A percentile compares a stretch with the other conserved stretches of the same genome.
Conservation (phyloP, 2,329 filamentous ascomycete species). For the Zymoseptoria passerinii region DNA sequence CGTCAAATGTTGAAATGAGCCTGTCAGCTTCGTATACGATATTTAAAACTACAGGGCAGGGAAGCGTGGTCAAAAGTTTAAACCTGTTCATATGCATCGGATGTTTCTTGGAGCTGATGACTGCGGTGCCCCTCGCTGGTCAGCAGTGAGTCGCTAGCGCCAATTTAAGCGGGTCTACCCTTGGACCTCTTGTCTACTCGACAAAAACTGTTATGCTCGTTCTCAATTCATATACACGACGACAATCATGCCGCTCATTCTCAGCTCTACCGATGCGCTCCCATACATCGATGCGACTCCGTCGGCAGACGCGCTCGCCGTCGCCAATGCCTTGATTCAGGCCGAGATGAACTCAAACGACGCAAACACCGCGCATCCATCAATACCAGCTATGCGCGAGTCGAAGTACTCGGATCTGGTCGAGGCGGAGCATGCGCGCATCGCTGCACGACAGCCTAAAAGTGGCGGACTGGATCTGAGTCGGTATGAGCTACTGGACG, state of each 20-base stretch:
- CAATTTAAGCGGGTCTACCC: not conserved
- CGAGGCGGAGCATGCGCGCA: conserved; percentile 58
- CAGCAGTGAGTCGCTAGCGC: not conserved
- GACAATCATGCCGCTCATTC: conserved; percentile 54
- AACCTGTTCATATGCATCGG: not conserved
- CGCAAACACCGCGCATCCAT: conserved; percentile 47
- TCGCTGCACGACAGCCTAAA: conserved; percentile 44
- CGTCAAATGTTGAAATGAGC: not conserved
- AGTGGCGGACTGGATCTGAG: conserved; percentile 59
- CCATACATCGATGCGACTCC: conserved; percentile 77
- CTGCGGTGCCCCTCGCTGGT: too few species aligned
- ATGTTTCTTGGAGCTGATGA: not conserved
- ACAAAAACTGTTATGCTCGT: not conserved
- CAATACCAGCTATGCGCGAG: conserved; percentile 46
- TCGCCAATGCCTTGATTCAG: conserved; percentile 61
- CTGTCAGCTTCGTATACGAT: not conserved
- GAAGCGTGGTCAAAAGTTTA: not conserved
- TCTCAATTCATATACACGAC: not conserved
- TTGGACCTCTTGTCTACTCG: not conserved
- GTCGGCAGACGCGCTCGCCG: conserved; percentile 52
- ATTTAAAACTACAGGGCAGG: too few species aligned
- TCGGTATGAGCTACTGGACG: conserved; percentile 73
- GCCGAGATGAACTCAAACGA: conserved; percentile 52
- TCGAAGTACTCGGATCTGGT: conserved; percentile 59
- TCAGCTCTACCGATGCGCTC: conserved; percentile 67